phyloP scores from a whole-genome alignment of 1,284 basidiomycete genomes.

The Ceratobasidium theobromae region DNA sequence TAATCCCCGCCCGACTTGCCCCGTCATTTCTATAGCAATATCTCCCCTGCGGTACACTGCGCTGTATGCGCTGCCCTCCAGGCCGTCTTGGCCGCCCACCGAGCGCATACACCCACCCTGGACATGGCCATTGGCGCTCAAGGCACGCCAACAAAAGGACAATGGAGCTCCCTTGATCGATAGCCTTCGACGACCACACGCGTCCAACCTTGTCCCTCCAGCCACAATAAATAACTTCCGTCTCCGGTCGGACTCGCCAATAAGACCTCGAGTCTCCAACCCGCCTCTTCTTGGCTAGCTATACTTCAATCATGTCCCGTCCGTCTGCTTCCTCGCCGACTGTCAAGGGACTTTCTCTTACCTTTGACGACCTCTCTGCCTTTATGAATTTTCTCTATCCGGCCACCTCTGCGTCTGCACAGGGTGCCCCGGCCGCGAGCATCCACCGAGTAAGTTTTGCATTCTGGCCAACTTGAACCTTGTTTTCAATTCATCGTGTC shows the following conservation, averaged over 20 bases:
- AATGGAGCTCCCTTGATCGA: conserved; percentile 24
- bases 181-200: conserved; percentile 22
- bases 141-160: conserved; percentile 17
- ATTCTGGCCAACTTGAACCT: no score
- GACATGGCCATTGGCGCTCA: neutral
- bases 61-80: neutral
- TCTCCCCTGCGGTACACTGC: neutral
- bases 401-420: neutral
- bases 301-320: conserved; percentile 4
- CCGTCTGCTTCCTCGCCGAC: conserved; percentile 16
- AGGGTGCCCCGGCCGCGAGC: no score
- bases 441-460: no score
- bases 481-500: no score
- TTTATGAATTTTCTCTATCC: neutral
- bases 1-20: neutral
- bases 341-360: conserved; percentile 16
- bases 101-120: neutral
- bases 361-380: conserved; percentile 20
- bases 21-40: neutral
- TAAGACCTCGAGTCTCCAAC: neutral
- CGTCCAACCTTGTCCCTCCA: no score
- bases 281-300: neutral
- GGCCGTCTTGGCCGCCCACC: neutral
- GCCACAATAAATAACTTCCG: conserved; percentile 15
- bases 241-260: neutral